Base-by-base conservation (phyloP, 345 rosid species). In the Passiflora organensis region DNA sequence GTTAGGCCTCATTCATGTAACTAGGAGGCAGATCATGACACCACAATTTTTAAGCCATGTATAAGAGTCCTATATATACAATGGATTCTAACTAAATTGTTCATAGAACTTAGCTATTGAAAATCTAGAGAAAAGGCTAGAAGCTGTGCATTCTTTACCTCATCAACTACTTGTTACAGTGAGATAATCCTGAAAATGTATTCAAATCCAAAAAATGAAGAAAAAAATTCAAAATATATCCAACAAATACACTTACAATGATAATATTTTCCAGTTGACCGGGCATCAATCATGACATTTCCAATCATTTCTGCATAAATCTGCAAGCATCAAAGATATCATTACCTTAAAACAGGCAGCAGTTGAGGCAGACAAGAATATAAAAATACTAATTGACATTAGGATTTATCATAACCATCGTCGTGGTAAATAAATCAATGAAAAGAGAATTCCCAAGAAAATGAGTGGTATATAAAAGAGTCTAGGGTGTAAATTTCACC, bases 301-400 rank as follows among this genome's bases (percentile, higher is more conserved):
- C 96, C 99, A 69, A 93, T 93, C 97, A 89, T 85, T 72, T 93
- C 99, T 37, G 99, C 73, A 75, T 89, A 93, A 20, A 89, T 89
- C 97, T 93, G 82, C 78, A 74, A 6, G 17, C 14, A 32, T 25
- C 38, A 61, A 56, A 42, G 6, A 56, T 13, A 44, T 25, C n/a
- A 41, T 28, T 13, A 48, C 15, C 4, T 22, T 17, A 48, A n/a
- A 48, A 48, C 1, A 28, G 8, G 34, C 34, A 28, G 8, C 34
- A n/a, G n/a, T n/a, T 28, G 3, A 2, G 8, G 34, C 34, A 28
- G n/a, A 28, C 34, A 8, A 28, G 34, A 8, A 28, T 2, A 28
- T 28, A 28, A 2, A 28, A 28, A 2, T 28, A 28, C 34, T n/a
- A n/a, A n/a, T 28, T 28, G 34, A 28, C 8, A 28, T 28, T 28